Evolutionary conservation across 1,284 basidiomycete genomes (phyloP).

Genomic region (Malassezia cuniculi): DNA sequence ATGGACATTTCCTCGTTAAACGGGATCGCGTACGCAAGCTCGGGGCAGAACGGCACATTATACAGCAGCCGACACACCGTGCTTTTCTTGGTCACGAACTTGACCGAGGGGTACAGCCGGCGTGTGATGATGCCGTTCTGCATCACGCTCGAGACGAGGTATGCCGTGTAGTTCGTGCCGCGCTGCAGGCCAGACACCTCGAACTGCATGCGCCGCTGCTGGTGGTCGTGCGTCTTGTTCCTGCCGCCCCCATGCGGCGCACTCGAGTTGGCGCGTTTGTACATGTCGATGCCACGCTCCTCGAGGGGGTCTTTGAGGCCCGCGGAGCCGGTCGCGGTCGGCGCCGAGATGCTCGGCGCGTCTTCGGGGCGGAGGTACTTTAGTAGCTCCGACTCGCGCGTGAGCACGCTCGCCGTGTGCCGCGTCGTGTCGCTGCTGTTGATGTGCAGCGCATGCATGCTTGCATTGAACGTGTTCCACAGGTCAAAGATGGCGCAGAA

Average conservation of each 20-base stretch:
- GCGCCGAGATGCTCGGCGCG: too few species aligned
- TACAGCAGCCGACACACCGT: conserved; percentile 44
- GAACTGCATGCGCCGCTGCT: conserved; percentile 24
- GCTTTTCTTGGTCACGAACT: conserved; percentile 42
- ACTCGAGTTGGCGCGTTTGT: too few species aligned
- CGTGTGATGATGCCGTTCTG: conserved; percentile 17
- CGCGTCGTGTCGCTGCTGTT: conserved; percentile 29
- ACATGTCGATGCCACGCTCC: not conserved
- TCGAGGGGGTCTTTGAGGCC: not conserved
- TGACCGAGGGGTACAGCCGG: conserved; percentile 30
- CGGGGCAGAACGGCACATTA: conserved; percentile 45
- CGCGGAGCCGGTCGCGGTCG: not conserved
- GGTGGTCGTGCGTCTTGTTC: conserved; percentile 1
- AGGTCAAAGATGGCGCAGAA: conserved; percentile 38
- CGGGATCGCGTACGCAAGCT: conserved; percentile 47
- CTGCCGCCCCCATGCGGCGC: not conserved
- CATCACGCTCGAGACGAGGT: conserved; percentile 32
- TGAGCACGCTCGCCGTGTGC: conserved; percentile 16
- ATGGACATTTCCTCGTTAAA: conserved; percentile 34
- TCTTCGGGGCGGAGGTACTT: too few species aligned
- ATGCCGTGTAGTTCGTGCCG: conserved; percentile 45
- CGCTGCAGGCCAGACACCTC: conserved; percentile 24
- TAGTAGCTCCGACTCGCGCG: too few species aligned
- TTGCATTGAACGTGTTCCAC: conserved; percentile 13
- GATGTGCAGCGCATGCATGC: conserved; percentile 11